Evolutionary conservation across 139 green algal species (phyloP).

Genomic region (Coccomyxa sp.): DNA sequence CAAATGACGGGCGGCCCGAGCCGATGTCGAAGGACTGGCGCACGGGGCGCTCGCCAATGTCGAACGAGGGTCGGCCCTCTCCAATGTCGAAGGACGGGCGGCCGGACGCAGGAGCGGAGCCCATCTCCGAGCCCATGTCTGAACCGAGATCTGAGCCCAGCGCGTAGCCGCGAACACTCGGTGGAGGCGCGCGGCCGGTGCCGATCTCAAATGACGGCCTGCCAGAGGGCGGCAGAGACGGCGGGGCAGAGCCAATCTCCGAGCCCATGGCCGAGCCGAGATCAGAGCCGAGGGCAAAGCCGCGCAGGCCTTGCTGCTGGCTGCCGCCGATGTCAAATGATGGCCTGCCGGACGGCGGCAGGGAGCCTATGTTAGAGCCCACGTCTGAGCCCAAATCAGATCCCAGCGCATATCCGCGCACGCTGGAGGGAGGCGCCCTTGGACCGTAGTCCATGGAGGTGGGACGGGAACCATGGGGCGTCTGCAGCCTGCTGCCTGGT

Average conservation of each 20-base stretch:
- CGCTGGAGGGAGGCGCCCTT: neutral
- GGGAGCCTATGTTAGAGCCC: neutral
- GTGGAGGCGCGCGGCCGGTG: too few species aligned
- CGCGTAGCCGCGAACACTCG: neutral
- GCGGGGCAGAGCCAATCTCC: neutral
- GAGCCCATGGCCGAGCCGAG: neutral
- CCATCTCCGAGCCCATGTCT: neutral
- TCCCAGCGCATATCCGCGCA: neutral
- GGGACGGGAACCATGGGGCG: neutral
- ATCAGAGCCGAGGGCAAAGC: neutral
- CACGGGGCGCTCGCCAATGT: neutral
- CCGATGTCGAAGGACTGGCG: neutral
- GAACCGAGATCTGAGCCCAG: neutral
- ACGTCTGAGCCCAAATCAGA: neutral
- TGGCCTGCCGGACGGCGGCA: neutral
- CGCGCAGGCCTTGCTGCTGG: neutral
- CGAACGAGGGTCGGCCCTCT: neutral
- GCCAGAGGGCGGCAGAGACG: neutral
- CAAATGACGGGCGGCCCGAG: neutral
- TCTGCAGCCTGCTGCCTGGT: too few species aligned
- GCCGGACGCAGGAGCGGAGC: neutral
- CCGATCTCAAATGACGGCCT: neutral
- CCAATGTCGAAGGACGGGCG: neutral
- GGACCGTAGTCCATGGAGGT: slow-evolving; percentile 3
- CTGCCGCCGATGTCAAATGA: neutral